A percentile compares a stretch with the other conserved stretches of the same genome.
These are phyloP conservation scores for Bipolaris zeicola DNA, from an alignment of 2,329 filamentous ascomycete genomes.

Conservation along the genomic window DNA sequence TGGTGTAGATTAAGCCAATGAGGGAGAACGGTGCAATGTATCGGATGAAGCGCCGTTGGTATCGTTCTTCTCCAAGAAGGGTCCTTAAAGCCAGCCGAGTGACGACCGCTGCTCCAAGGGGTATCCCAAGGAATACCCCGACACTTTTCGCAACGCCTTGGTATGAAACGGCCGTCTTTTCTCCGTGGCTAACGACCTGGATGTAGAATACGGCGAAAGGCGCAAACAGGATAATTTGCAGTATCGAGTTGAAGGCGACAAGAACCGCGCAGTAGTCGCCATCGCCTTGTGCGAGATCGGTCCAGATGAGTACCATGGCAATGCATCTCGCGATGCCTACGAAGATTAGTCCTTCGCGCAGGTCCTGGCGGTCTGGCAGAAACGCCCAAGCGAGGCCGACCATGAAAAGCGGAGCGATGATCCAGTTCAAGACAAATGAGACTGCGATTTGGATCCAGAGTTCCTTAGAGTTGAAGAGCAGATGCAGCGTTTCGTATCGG, in stretches of 20 bases:
- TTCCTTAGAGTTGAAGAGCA: slow-evolving; percentile 63
- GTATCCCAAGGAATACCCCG: slow-evolving; percentile 81
- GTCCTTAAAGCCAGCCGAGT: slow-evolving; percentile 69
- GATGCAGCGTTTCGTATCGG: slow-evolving; percentile 74
- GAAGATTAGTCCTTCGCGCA: slow-evolving; percentile 72
- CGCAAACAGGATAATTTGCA: slow-evolving; percentile 57
- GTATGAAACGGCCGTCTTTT: slow-evolving; percentile 61
- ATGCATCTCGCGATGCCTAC: slow-evolving; percentile 87
- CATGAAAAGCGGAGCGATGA: slow-evolving; percentile 83
- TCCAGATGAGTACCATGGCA: slow-evolving; percentile 89
- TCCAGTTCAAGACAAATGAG: slow-evolving; percentile 80
- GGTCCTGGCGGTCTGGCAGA: slow-evolving; percentile 51
- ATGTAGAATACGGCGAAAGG: slow-evolving; percentile 61
- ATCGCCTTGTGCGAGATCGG: slow-evolving; percentile 75
- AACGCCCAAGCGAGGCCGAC: slow-evolving; percentile 70
- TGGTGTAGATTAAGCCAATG: slow-evolving; percentile 84
- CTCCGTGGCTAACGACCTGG: slow-evolving; percentile 64
- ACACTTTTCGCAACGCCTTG: slow-evolving; percentile 76
- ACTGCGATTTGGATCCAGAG: slow-evolving; percentile 83
- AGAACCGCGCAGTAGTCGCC: slow-evolving; percentile 76
- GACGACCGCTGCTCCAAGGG: slow-evolving; percentile 77
- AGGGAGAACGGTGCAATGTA: slow-evolving; percentile 75
- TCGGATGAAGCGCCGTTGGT: slow-evolving; percentile 71
- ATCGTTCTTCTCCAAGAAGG: slow-evolving; percentile 64
- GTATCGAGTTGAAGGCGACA: slow-evolving; percentile 55